Base-by-base conservation (phyloP, 2,329 filamentous ascomycete species). In the Pestalotiopsis sp. region DNA sequence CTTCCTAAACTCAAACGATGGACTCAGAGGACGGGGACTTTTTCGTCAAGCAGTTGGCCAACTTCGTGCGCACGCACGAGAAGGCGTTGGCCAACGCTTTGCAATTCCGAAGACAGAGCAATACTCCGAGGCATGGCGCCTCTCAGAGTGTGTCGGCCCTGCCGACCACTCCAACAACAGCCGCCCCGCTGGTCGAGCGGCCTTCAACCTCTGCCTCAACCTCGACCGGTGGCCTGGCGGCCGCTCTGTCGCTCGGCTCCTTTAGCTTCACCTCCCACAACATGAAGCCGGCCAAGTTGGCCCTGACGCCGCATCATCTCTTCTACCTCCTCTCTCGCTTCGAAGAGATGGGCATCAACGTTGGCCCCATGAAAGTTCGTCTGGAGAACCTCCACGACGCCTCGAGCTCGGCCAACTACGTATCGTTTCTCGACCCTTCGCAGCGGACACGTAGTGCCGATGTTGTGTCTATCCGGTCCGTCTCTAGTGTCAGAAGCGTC, bases 291-390 rank as follows among this genome's bases (percentile, higher is more conserved):
- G 93, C 94, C 56, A 97, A 97, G 83, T 85, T 99, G 73, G 94
- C 94, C 52, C 87, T 99, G 72, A 98, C 96, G 13, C 94, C 96
- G 23, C 96, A 99, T 78, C 96, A 99, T 79, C 89, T 99, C 38
- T 98, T 97, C 84, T 99, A 97, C 79, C 89, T 99, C 39, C 89
- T 99, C 67, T 97, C 94, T 68, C 93, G 94, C 67, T 98, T 98
- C 81, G 95, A 98, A 83, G 95, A 98, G 72, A 87, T 98, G 70
- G 90, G 91, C 69, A 96, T 98, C 73, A 87, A 92, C 71, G 94
- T 98, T 71, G 96, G 96, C 4, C 94, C 95, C 39, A 97, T 98
- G 95, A 98, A 96, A 78, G 91, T 99, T 70, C 92, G 96, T 41
- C 84, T 98, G 74, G 96, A 99, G 82, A 98, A 97, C 78, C 90